These are phyloP conservation scores for Polychaeton citri DNA, from an alignment of 2,329 filamentous ascomycete species.

Conservation along the genomic window DNA sequence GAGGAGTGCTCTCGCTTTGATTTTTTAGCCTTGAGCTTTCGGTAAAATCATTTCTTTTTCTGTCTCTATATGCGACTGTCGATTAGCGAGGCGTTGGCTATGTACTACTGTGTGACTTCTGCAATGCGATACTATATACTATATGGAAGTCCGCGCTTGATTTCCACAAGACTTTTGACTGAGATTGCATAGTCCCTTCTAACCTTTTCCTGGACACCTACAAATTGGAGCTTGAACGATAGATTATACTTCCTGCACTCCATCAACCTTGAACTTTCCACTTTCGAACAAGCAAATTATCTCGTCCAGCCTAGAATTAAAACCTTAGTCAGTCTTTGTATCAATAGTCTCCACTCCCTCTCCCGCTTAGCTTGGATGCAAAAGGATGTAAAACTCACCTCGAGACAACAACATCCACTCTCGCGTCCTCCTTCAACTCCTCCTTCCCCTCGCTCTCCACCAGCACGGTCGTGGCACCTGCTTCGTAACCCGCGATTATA, in stretches of 20 bases:
- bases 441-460: constrained; percentile 33
- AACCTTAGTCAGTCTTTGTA: background rate
- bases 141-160: background rate
- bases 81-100: background rate
- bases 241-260: no score
- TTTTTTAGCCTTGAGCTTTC: background rate
- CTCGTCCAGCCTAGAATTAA: constrained; percentile 16
- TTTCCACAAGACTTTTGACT: no score
- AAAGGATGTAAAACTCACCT: constrained; percentile 4
- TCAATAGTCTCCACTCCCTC: background rate
- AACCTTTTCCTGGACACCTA: no score
- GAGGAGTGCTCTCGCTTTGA: background rate
- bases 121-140: background rate
- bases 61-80: background rate
- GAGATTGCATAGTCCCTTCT: no score
- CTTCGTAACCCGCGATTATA: constrained; percentile 71
- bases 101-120: background rate
- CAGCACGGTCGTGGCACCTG: constrained; percentile 82
- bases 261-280: constrained; percentile 5
- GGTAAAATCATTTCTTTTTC: no score
- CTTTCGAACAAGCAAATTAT: constrained; percentile 15
- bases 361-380: background rate
- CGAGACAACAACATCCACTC: constrained; percentile 20
- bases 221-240: no score
- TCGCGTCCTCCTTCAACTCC: constrained; percentile 19